Evolutionary conservation across 441 rosid genomes (phyloP), one percentile per base, ranked within the genome.

Genomic region (Erysimum pusillum): DNA sequence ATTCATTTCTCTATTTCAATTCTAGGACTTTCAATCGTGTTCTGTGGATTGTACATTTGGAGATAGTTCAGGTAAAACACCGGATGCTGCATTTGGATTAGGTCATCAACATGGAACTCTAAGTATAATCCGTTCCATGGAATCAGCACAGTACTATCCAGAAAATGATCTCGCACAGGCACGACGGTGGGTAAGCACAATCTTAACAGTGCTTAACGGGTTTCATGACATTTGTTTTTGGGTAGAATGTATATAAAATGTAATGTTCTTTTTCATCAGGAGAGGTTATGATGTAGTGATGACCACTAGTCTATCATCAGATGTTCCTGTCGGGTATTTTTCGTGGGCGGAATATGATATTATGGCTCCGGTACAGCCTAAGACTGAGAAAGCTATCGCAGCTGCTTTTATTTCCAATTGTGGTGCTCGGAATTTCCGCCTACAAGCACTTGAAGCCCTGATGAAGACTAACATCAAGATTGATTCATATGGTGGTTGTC

Each of bases 131-230:
- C 87, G 93, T 73, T 95, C 98, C 9, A 95, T 95, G 98, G 99
- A 95, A 84, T 90, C 99, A 60, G 83, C 98, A 58, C 81, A 81
- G 14, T 91, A 95, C 75, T 93, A 90, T 81, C 25, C 77, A 31
- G 88, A 86, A 63, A 95, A 92, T 75, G 79, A 86, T 85, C 67
- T 95, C 49, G 90, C 73, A 58, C 78, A 69, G 57, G 97, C 99
- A 84, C 89, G 95, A 88, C 89, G 98, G 99, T 95, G 94, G 96
- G 97, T 95, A 91, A 92, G 97, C 94, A 89, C 89, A 73, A 77
- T 79, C 85, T 75, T 35, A 65, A 69, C 63, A 57, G 69, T 68
- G 18, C 44, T 44, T 68, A 14, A 17, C n/a, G 17, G 45, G 1
- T 62, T 5, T 69, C 84, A 75, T 0, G 74, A 59, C 59, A 51